These are phyloP conservation scores for Curvularia sp. DNA, from an alignment of 2,329 filamentous ascomycete species.

Conservation along the genomic window DNA sequence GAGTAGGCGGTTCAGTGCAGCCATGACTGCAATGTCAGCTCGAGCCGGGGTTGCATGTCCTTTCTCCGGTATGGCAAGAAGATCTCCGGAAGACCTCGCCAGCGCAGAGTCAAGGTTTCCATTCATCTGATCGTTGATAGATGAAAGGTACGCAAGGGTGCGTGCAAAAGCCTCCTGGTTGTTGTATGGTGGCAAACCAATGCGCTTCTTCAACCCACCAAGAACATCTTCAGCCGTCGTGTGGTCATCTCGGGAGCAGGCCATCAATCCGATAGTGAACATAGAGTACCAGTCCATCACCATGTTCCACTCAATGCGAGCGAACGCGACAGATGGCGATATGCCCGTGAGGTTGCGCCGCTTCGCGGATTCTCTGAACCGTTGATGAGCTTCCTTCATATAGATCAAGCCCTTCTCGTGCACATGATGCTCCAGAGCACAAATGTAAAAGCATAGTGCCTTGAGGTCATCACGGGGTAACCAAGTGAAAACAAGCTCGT, in stretches of 20 bases:
- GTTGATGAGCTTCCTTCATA: conserved; percentile 64
- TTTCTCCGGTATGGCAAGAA: conserved; percentile 61
- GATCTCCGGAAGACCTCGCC: conserved; percentile 67
- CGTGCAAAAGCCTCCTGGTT: conserved; percentile 56
- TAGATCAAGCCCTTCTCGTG: conserved; percentile 65
- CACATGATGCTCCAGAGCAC: conserved; percentile 62
- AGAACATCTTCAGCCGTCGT: conserved; percentile 46
- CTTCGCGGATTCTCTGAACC: conserved; percentile 52
- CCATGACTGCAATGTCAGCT: conserved; percentile 56
- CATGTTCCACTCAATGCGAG: conserved; percentile 67
- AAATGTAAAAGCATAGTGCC: conserved; percentile 65
- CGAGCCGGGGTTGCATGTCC: conserved; percentile 34
- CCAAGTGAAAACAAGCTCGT: conserved; percentile 65
- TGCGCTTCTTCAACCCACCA: conserved; percentile 21
- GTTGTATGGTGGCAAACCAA: conserved; percentile 54
- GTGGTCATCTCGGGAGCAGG: conserved; percentile 76
- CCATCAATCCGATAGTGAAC: conserved; percentile 73
- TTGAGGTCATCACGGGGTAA: conserved; percentile 67
- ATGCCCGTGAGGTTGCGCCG: conserved; percentile 25
- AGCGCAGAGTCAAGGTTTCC: conserved; percentile 76
- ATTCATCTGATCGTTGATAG: conserved; percentile 77
- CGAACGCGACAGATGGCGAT: conserved; percentile 35
- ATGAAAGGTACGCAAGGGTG: conserved; percentile 74
- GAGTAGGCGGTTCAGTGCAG: conserved; percentile 58
- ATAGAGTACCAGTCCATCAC: conserved; percentile 73